Percentiles rank a stretch among this genome's conserved stretches.
Evolutionary conservation across 192 early-diverging fungal species (phyloP).

Genomic region (Gonapodya sp.): DNA sequence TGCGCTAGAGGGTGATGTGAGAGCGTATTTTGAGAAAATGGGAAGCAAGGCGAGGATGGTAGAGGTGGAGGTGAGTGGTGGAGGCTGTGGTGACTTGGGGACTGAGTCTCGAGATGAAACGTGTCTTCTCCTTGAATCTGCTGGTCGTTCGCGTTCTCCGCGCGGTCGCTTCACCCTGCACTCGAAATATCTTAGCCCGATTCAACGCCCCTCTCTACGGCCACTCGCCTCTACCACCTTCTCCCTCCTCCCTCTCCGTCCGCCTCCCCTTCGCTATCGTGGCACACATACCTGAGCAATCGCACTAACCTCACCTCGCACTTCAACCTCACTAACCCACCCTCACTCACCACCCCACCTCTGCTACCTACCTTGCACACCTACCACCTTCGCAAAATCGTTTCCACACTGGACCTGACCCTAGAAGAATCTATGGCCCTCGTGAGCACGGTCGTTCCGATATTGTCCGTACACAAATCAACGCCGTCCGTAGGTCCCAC

Average conservation of each 20-base stretch:
- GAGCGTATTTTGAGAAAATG: background rate
- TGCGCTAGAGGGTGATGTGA: background rate
- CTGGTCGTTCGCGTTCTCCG: too few species aligned
- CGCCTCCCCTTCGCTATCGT: background rate
- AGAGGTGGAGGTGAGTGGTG: background rate
- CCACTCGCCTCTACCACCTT: background rate
- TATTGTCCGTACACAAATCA: background rate
- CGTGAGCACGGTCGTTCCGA: background rate
- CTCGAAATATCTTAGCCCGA: too few species aligned
- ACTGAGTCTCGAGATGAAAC: background rate
- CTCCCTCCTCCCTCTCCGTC: background rate
- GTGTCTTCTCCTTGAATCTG: too few species aligned
- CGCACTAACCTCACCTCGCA: background rate
- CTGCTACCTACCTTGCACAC: background rate
- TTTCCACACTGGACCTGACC: background rate
- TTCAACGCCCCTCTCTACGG: background rate
- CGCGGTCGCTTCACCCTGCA: too few species aligned
- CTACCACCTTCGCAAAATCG: background rate
- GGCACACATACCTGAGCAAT: background rate
- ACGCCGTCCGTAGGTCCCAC: background rate
- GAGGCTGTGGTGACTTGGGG: background rate
- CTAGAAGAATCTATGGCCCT: background rate
- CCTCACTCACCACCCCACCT: background rate
- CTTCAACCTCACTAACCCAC: background rate
- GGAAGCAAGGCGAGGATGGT: too few species aligned